These are phyloP conservation scores for Talaromyces adpressus DNA, from an alignment of 495 filamentous ascomycete genomes.

Conservation along the genomic window DNA sequence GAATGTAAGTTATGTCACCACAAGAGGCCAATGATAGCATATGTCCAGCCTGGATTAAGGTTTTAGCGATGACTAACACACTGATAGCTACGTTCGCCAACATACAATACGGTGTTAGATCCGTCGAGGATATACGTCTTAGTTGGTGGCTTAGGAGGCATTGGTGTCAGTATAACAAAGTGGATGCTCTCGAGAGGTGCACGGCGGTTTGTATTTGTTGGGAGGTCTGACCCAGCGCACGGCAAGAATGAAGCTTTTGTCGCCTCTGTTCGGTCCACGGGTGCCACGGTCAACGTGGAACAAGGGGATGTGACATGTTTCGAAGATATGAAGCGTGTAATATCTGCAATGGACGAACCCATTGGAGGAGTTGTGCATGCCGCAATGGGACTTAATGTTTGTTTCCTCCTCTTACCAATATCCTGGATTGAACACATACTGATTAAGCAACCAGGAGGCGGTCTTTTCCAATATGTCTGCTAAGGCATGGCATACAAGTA, in stretches of 20 bases:
- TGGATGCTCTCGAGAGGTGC: slow-evolving; percentile 58
- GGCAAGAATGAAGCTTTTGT: slow-evolving; percentile 12
- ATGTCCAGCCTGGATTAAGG: no score
- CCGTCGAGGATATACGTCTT: slow-evolving; percentile 32
- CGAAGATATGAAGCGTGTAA: slow-evolving; percentile 4
- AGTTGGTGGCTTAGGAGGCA: slow-evolving; percentile 47
- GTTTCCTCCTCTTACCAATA: no score
- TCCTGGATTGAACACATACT: no score
- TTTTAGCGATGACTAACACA: slow-evolving; percentile 6
- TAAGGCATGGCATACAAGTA: slow-evolving; percentile 6
- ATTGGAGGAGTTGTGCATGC: slow-evolving; percentile 31
- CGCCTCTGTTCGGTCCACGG: slow-evolving; percentile 11
- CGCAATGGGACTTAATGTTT: slow-evolving; percentile 42
- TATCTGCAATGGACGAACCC: slow-evolving; percentile 15
- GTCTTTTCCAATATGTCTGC: slow-evolving; percentile 8
- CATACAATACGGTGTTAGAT: slow-evolving; percentile 14
- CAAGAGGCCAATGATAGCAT: no score
- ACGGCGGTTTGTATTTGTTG: slow-evolving; percentile 44
- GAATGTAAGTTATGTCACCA: no score
- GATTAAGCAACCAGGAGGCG: no score
- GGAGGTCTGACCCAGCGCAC: slow-evolving; percentile 21
- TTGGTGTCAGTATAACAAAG: slow-evolving; percentile 50
- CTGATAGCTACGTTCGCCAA: slow-evolving; percentile 19
- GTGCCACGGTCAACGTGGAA: slow-evolving; percentile 20
- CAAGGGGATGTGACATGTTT: slow-evolving; percentile 19